Evolutionary conservation across 106 monocot genomes (phyloP).

Genomic region (Vanilla planifolia): DNA sequence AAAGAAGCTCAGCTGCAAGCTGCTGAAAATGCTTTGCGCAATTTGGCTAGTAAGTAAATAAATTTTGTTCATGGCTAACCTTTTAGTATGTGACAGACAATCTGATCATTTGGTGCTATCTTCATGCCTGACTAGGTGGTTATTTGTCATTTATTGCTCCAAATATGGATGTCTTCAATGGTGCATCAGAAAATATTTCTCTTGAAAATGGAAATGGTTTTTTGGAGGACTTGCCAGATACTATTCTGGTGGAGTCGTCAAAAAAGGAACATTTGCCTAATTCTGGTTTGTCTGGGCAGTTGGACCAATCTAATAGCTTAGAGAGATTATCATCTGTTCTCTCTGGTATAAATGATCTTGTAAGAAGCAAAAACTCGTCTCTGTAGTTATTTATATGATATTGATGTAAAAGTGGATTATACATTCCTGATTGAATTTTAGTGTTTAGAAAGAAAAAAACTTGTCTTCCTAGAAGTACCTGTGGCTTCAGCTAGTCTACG

Average conservation of each 20-base stretch:
- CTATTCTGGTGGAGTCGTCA: neutral
- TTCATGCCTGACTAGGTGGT: neutral
- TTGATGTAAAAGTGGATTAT: neutral
- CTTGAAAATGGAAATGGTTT: conserved; percentile 5
- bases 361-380: neutral
- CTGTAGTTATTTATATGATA: neutral
- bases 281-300: conserved; percentile 7
- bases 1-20: conserved; percentile 88
- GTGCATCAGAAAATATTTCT: neutral
- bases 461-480: conserved; percentile 5
- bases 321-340: conserved; percentile 5
- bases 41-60: conserved; percentile 50
- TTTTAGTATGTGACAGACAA: neutral
- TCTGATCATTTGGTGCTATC: neutral
- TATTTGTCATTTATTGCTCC: conserved; percentile 11
- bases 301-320: conserved; percentile 1
- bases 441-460: conserved; percentile 7
- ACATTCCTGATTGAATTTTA: neutral
- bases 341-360: conserved; percentile 9
- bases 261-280: neutral
- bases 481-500: neutral
- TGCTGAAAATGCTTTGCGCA: conserved; percentile 67
- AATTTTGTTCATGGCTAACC: neutral
- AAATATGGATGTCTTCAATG: neutral
- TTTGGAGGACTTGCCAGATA: conserved; percentile 5